Base-by-base conservation (phyloP, 169 alveolate species). In the Babesia bigemina region DNA sequence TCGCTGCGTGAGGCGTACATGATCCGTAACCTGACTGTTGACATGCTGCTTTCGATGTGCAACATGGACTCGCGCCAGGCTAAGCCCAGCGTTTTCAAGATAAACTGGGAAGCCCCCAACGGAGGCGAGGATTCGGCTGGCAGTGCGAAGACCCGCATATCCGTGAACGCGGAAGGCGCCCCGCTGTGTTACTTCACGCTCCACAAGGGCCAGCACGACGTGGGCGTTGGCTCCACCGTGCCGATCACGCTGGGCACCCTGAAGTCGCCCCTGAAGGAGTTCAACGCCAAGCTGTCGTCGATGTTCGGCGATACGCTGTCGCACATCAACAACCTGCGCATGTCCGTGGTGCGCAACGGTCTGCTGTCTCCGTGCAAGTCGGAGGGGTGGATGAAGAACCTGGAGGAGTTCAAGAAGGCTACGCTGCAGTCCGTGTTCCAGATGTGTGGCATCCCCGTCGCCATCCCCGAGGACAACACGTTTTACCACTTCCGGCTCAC, bases 101-200 rank as follows among this genome's bases (percentile, higher is more conserved):
- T 81, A 6, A 63, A 71, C 36, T 62, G 72, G 53, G 70, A 81
- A 14, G 36, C 61, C 16, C 29, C 63, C 19, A 69, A 81, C 6
- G 84, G 60, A 19, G 52, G 50, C 28, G 47, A 58, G 65, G 77
- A 69, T 12, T 29, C 56, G 14, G 29, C 55, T 36, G 78, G 73
- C 28, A 24, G 49, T 13, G 49, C 62, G 14, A 56, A 59, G 53
- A 53, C 56, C 26, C 39, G 29, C 21, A 24, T 44, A 6, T 63
- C 60, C 39, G 77, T 52, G 19, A 21, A 29, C n/a, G 33, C 63
- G 14, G 60, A 60, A 0, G 75, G 81, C 19, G 24, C 85, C 0
- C 88, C 88, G 11, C 56, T 81, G 50, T 76, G 83, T 56, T 36
- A 72, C 65, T 81, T 81, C 44, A 81, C 88, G 17, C 69, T 81